Base-by-base conservation (phyloP, 2,329 filamentous ascomycete genomes). In the Xylaria sp. region DNA sequence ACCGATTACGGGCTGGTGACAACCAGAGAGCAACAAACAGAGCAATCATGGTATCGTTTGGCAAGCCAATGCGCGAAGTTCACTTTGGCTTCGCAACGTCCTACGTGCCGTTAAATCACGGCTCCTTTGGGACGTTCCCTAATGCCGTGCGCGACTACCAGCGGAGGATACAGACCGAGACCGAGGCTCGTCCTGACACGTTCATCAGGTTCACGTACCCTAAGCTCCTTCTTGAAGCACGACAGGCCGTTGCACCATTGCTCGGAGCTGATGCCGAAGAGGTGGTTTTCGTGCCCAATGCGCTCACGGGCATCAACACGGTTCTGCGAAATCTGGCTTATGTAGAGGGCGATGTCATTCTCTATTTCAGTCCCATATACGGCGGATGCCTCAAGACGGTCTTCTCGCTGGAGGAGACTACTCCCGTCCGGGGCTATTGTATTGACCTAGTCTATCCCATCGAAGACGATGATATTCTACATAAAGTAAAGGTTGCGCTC, bases 41-140 rank as follows among this genome's bases (percentile, higher is more conserved):
- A 33, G 45, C 33, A 33, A 46, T 33, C 50, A 63, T 37, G 56
- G 40, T 63, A 25, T 57, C 62, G 21, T 74, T 74, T 57, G 72
- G 72, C n/a, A 68, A 59, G 28, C 55, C 66, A 63, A 75, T 76
- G 70, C 72, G 72, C 31, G 67, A 66, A 12, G 67, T 67, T 19
- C 72, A 75, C 49, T 77, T 77, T 65, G 67, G 64, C 47, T 77
- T 76, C 45, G 71, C 72, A 14, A 45, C 67, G 3, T 70, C 67
- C 11, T 77, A 77, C 57, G 73, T 67, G 72, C 73, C 72, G 6
- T 63, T 77, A 31, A 77, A 78, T 60, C 75, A 78, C 46, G 86
- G 89, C 58, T 91, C 89, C 1, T 92, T 88, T 72, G 90, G 90
- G 15, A 84, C 88, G 0, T 87, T 85, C 68, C 90, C 91, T 2